Percentiles rank a stretch among this genome's conserved stretches.
These are phyloP conservation scores for carrot (Daucus carota) DNA, from an alignment of 129 eudicot genomes.

Conservation along the genomic window DNA sequence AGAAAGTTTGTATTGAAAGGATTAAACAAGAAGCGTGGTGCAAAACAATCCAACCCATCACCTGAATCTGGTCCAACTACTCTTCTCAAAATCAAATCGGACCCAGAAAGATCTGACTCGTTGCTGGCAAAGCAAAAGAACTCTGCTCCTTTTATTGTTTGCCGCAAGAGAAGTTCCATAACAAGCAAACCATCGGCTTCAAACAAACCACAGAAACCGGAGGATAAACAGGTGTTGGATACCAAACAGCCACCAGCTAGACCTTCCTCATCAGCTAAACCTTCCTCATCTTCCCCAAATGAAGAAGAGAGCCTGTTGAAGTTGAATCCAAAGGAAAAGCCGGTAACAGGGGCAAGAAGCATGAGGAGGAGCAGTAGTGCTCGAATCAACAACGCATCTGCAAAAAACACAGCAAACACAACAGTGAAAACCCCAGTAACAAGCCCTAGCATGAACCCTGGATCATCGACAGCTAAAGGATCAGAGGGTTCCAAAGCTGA, in stretches of 20 bases:
- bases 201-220: slow-evolving; percentile 11
- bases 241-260: slow-evolving; percentile 9
- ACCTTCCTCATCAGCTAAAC: slow-evolving; percentile 9
- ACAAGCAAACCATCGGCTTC: slow-evolving; percentile 20
- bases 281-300: slow-evolving; percentile 16
- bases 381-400: slow-evolving; percentile 3
- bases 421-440: background rate
- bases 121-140: slow-evolving; percentile 26
- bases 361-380: slow-evolving; percentile 23
- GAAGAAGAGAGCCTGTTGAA: slow-evolving; percentile 22
- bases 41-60: background rate
- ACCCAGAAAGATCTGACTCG: slow-evolving; percentile 22
- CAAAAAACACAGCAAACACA: background rate
- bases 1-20: slow-evolving; percentile 25
- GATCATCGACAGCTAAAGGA: background rate
- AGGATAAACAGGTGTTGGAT: slow-evolving; percentile 9
- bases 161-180: slow-evolving; percentile 38
- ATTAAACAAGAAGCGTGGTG: background rate
- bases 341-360: slow-evolving; percentile 31
- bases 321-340: slow-evolving; percentile 23
- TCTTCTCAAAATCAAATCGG: slow-evolving; percentile 17
- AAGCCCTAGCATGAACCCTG: slow-evolving; percentile 9
- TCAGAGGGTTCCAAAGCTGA: slow-evolving; percentile 5
- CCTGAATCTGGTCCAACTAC: slow-evolving; percentile 1
- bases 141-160: slow-evolving; percentile 24